phyloP scores from a whole-genome alignment of 2,329 filamentous ascomycete species.

The Ploettnerulaceae sp. region DNA sequence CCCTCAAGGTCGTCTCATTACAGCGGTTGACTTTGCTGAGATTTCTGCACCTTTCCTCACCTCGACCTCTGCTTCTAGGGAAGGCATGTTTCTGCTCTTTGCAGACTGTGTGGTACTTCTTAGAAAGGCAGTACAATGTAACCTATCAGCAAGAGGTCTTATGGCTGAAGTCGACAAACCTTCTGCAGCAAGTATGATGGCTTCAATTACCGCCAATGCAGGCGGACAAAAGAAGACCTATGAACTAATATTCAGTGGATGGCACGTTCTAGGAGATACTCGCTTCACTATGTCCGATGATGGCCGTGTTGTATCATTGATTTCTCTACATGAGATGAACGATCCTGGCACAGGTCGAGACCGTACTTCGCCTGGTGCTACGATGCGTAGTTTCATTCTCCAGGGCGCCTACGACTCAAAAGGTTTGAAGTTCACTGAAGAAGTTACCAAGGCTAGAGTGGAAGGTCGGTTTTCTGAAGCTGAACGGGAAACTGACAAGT shows the following conservation, averaged over 20 bases:
- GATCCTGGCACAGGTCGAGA: conserved; percentile 47
- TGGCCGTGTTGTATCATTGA: conserved; percentile 62
- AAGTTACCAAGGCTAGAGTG: conserved; percentile 78
- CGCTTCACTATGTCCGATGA: conserved; percentile 69
- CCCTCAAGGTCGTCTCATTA: conserved; percentile 72
- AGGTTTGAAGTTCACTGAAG: conserved; percentile 72
- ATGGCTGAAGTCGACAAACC: conserved; percentile 82
- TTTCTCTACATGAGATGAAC: conserved; percentile 57
- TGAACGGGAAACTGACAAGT: conserved; percentile 76
- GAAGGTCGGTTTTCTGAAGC: conserved; percentile 78
- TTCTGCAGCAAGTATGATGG: conserved; percentile 57
- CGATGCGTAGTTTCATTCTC: conserved; percentile 65
- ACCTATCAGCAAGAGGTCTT: conserved; percentile 68
- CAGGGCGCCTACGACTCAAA: conserved; percentile 74
- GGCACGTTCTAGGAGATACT: conserved; percentile 63
- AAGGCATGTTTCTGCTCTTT: conserved; percentile 78
- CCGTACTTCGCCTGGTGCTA: conserved; percentile 46
- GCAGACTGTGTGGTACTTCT: conserved; percentile 75
- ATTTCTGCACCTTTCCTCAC: conserved; percentile 62
- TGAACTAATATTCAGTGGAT: conserved; percentile 72
- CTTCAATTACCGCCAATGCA: conserved; percentile 58
- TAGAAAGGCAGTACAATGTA: conserved; percentile 60
- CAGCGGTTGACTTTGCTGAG: conserved; percentile 75
- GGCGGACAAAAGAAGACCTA: conserved; percentile 54
- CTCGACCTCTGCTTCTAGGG: conserved; percentile 35